phyloP scores from a whole-genome alignment of 2,329 filamentous ascomycete species.

The Claviceps sp. region DNA sequence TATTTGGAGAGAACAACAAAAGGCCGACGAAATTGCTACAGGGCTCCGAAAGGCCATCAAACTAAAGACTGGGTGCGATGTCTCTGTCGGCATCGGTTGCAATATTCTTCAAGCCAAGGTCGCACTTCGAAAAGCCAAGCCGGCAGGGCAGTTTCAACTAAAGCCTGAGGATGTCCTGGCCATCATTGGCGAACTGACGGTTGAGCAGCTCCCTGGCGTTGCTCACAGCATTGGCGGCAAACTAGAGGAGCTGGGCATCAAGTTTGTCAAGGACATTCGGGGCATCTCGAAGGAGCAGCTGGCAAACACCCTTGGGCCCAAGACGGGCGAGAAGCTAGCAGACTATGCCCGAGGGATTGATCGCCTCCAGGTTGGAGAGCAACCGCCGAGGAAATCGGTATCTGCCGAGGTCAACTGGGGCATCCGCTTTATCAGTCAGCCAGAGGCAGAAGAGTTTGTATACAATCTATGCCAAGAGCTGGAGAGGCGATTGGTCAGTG shows the following conservation, averaged over 20 bases:
- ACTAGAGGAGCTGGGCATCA: conserved; percentile 75
- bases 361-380: conserved; percentile 69
- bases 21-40: conserved; percentile 55
- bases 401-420: conserved; percentile 98
- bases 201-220: conserved; percentile 80
- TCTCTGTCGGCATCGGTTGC: conserved; percentile 82
- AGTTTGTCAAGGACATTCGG: conserved; percentile 70
- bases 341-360: conserved; percentile 88
- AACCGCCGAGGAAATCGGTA: conserved; percentile 79
- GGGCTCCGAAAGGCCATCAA: conserved; percentile 57
- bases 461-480: conserved; percentile 74
- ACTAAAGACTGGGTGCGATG: conserved; percentile 64
- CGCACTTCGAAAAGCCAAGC: conserved; percentile 82
- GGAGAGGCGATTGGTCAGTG: conserved; percentile 64
- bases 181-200: conserved; percentile 63
- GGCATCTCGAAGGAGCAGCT: conserved; percentile 65
- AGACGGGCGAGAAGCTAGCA: conserved; percentile 82
- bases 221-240: conserved; percentile 79
- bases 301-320: conserved; percentile 63
- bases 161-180: conserved; percentile 66
- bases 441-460: conserved; percentile 89
- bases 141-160: conserved; percentile 82
- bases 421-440: conserved; percentile 81
- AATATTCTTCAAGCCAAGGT: conserved; percentile 90
- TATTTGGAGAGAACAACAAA: conserved; percentile 64